These are phyloP conservation scores for Starmerella kuoi DNA, from an alignment of 805 yeast genomes.

Conservation along the genomic window DNA sequence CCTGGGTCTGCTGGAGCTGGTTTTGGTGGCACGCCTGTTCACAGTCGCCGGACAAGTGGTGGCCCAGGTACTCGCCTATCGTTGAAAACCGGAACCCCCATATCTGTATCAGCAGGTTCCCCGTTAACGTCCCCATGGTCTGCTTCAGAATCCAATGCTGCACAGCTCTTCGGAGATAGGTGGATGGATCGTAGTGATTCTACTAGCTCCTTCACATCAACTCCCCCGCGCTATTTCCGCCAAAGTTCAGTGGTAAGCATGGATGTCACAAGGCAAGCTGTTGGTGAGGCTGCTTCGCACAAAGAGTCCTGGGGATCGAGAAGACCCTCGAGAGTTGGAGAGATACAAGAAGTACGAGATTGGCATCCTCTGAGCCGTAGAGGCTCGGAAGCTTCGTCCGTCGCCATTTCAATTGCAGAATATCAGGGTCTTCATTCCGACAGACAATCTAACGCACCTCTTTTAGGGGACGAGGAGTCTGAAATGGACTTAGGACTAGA, in stretches of 20 bases:
- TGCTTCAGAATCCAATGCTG: not conserved
- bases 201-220: constrained; percentile 3
- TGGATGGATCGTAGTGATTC: constrained; percentile 16
- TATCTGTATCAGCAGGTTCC: constrained; percentile 2
- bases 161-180: constrained; percentile 14
- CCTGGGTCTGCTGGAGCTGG: not conserved
- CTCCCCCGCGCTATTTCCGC: constrained; percentile 22
- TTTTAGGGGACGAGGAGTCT: constrained; percentile 15
- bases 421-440: constrained; percentile 15
- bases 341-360: constrained; percentile 17
- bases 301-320: constrained; percentile 8
- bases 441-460: constrained; percentile 12
- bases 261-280: constrained; percentile 20
- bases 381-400: constrained; percentile 14
- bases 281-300: not conserved
- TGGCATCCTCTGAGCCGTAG: constrained; percentile 17
- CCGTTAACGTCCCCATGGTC: constrained; percentile 5
- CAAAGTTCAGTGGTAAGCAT: constrained; percentile 23
- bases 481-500: constrained; percentile 19
- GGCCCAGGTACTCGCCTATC: not conserved
- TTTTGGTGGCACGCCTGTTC: not conserved
- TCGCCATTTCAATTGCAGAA: constrained; percentile 20
- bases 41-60: not conserved
- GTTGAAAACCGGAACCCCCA: constrained; percentile 1
- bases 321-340: constrained; percentile 19